Evolutionary conservation across 352 stramenopile species (phyloP), one percentile per base, ranked within the genome.

Genomic region (Phytophthora sojae): DNA sequence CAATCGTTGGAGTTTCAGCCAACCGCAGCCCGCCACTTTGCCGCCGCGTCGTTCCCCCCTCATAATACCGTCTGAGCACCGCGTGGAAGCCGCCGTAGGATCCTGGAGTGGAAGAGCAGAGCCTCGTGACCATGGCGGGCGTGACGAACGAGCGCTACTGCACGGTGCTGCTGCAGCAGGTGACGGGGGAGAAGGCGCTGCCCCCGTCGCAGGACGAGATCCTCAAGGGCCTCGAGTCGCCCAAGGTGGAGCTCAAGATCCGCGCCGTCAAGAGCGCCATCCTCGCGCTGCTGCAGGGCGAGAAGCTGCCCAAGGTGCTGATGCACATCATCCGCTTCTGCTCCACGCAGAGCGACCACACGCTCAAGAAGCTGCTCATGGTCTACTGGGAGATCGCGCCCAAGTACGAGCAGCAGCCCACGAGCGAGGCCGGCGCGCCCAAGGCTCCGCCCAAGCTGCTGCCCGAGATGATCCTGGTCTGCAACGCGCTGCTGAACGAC

Each of bases 301-400:
- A 99, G 78, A 94, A 98, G 67, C 97, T 99, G 86, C 97, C 97
- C 19, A 96, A 97, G 70, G 96, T 99, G 78, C 86, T 99, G 32
- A 99, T 99, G 98, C 98, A 99, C 81, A 99, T 99, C 59, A 99
- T 99, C 76, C 97, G 96, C 57, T 99, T 99, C 81, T 99, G 98
- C 83, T 99, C 99, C 62, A 99, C 98, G 61, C 97, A 98, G 53
- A 98, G 99, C 60, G 97, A 99, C 85, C 98, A 99, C 84, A 95
- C 98, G 73, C 87, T 99, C 50, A 99, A 99, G 84, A 99, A 99
- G 77, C 85, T 99, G 44, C 92, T 99, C 35, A 99, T 99, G 96
- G 87, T 99, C 58, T 99, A 99, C 81, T 99, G 97, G 97, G 98
- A 99, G 79, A 97, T 99, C 59, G 97, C 98, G 4, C 96, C 97